Evolutionary conservation across 805 yeast genomes (phyloP), one percentile per base, ranked within the genome.

Genomic region (Blastobotrys robertii): DNA sequence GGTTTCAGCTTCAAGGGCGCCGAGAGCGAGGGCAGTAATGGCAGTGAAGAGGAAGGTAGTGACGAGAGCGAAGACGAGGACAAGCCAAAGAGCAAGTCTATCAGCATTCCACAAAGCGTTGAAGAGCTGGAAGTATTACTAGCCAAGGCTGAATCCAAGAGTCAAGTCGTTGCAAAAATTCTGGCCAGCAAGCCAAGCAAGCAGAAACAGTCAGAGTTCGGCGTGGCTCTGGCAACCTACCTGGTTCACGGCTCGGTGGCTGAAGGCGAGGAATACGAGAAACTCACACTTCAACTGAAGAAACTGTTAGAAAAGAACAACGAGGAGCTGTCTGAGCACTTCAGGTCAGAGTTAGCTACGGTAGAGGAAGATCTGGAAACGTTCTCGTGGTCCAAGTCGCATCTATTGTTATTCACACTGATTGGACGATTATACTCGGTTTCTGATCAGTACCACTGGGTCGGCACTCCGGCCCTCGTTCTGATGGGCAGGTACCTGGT

Each of bases 391-490:
- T 47, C 0, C 46, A 63, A 39, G n/a, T 64, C 74, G 1, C 95
- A 87, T 56, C 62, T 86, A 45, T 62, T 84, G 4, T 74, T 82
- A 46, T 84, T 81, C 55, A 69, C 78, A 0, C 53, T 86, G 4
- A 69, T 88, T 44, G 97, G 97, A 5, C 68, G 72, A 42, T 58
- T 87, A 3, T 92, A 83, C 57, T 88, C 98, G 0, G 86, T 97
- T 1, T 92, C 98, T 0, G 99, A 92, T 67, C 88, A 86, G 58
- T 90, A 84, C 63, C 98, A 92, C 67, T 69, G 87, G 46, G 82
- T 92, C 8, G 88, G 80, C 3, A 88, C 96, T 0, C 95, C 97
- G 3, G 73, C 90, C 1, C 66, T 76, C 28, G 73, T 92, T 30
- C 63, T 85, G 33, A 76, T 86, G 68, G 74, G 81, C 39, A 90